Conservation (phyloP, 331 rosid species). For the Phaseolus coccineus region DNA sequence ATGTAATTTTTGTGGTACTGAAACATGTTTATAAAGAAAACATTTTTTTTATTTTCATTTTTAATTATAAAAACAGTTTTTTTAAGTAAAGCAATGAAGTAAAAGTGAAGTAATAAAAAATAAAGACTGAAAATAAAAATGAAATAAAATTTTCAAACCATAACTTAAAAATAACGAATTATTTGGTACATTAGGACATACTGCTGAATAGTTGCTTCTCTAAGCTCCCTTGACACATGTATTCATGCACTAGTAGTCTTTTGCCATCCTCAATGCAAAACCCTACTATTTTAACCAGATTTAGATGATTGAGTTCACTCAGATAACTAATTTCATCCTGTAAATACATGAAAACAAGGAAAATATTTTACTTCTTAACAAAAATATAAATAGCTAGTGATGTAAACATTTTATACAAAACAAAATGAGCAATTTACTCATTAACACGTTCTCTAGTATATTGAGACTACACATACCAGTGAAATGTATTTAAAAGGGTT, state of each 20-base stretch:
- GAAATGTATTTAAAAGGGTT: not conserved
- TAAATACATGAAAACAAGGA: conserved; percentile 14
- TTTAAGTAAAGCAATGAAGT: not conserved
- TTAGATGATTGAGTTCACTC: conserved; percentile 68
- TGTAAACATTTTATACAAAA: not conserved
- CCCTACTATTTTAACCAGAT: conserved; percentile 72
- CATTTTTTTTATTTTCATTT: not conserved
- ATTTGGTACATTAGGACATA: conserved; percentile 43
- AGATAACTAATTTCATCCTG: conserved; percentile 85
- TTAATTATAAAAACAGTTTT: not conserved
- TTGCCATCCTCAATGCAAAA: conserved; percentile 75
- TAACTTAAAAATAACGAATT: not conserved
- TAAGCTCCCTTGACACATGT: conserved; percentile 80
- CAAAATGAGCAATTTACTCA: not conserved
- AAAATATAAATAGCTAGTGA: not conserved
- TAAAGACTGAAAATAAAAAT: not conserved
- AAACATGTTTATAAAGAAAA: not conserved
- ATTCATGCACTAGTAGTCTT: conserved; percentile 80
- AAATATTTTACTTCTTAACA: too few relatives aligned
- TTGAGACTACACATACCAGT: not conserved
- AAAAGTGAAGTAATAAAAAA: not conserved
- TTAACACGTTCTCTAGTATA: not conserved
- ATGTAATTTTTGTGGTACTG: not conserved
- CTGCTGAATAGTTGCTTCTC: conserved; percentile 79
- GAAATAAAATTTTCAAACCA: too few relatives aligned